Base-by-base conservation (phyloP, 805 yeast species). In the Ogataea zsoltii region DNA sequence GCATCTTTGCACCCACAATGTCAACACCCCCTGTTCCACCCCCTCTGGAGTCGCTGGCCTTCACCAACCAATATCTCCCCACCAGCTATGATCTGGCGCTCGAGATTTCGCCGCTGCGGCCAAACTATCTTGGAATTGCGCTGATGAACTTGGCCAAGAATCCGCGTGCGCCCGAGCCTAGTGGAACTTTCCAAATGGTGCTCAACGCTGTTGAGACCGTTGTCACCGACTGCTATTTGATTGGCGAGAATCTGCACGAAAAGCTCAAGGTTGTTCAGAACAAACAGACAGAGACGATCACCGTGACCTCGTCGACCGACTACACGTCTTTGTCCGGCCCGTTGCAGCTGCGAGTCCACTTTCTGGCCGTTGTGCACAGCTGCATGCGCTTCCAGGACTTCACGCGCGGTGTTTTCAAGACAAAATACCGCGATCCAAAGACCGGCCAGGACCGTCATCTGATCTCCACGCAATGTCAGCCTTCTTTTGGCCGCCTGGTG, bases 381-480 rank as follows among this genome's bases (percentile, higher is more conserved):
- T 74, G 79, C 40, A 68, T 72, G 48, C 77, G 86, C 0, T 78
- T 67, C 55, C 65, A 69, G 29, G 89, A 84, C 51, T 58, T 51
- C 37, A 85, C 91, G 0, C 68, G 63, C 38, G 94, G 94, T 29
- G 60, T 86, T 1, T 86, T 82, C 70, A 82, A 81, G 55, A 81
- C 89, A 1, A 82, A 80, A 57, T 83, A 80, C 58, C 70, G 74
- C 45, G 80, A 79, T 53, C 68, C 72, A 4, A 60, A 67, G 15
- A 66, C 77, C 1, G 82, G 82, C 17, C 66, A 82, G 1, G 72
- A 77, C 47, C 75, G 77, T 49, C 74, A 66, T 46, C 66, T 85
- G 11, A 58, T 85, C 26, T 82, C 90, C 0, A 83, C 94, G 1
- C 94, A 87, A 57, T 73, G 80, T 34, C 91, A 85, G 59, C 90